phyloP scores from a whole-genome alignment of 2,329 filamentous ascomycete species.

The Cercospora sojina region DNA sequence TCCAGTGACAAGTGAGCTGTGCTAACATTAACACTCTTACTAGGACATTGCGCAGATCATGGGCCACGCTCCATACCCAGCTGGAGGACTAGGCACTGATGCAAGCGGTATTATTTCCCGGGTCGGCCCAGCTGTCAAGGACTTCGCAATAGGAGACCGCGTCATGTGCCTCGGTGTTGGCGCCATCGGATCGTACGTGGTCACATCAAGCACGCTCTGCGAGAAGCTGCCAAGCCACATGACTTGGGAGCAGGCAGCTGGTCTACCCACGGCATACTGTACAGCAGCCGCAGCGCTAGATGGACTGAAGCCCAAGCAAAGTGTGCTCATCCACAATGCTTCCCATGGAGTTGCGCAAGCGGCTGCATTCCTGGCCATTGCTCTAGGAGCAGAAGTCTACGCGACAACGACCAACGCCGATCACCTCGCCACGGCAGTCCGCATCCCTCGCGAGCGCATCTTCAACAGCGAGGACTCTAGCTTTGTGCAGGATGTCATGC shows the following conservation, averaged over 20 bases:
- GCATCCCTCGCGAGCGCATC: conserved; percentile 33
- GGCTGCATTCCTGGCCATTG: not conserved
- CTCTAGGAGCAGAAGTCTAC: conserved; percentile 30
- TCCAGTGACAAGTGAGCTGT: not conserved
- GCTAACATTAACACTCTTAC: not conserved
- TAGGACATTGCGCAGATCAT: not conserved
- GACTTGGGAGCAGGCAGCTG: not conserved
- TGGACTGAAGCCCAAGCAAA: not conserved
- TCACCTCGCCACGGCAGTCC: conserved; percentile 25
- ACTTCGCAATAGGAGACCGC: not conserved
- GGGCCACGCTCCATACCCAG: not conserved
- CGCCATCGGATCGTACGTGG: not conserved
- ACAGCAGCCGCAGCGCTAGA: not conserved
- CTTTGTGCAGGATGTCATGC: not conserved
- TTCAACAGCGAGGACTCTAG: conserved; percentile 31
- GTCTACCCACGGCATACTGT: not conserved
- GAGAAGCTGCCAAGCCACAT: not conserved
- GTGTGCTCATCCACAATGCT: not conserved
- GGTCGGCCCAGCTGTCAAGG: not conserved
- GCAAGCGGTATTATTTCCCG: not conserved
- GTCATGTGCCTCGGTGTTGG: not conserved
- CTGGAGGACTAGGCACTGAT: not conserved
- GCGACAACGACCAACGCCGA: conserved; percentile 32
- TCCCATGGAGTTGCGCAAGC: not conserved
- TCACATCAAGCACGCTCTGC: not conserved